phyloP scores from a whole-genome alignment of 2,329 filamentous ascomycete genomes.

The Hypoxylon sp. region DNA sequence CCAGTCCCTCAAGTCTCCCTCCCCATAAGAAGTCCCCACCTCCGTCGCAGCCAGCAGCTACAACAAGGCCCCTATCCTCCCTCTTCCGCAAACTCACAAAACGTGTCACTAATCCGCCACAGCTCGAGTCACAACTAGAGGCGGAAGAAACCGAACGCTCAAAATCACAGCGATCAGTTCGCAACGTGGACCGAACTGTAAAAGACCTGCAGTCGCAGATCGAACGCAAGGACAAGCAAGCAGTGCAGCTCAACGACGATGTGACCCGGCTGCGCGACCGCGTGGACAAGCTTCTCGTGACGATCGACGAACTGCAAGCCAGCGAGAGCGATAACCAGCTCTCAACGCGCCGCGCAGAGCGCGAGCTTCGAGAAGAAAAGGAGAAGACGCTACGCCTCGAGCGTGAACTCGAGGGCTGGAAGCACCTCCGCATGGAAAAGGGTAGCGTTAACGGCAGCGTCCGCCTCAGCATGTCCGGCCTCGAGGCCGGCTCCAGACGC shows the following conservation, averaged over 20 bases:
- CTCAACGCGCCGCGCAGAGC: slow-evolving; percentile 82
- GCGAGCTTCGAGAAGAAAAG: slow-evolving; percentile 86
- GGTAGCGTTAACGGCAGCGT: slow-evolving; percentile 45
- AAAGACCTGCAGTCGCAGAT: slow-evolving; percentile 93
- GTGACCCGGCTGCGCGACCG: slow-evolving; percentile 87
- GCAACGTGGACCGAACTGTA: slow-evolving; percentile 92
- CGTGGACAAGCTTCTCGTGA: slow-evolving; percentile 84
- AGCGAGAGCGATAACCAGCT: slow-evolving; percentile 85
- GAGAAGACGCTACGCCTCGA: slow-evolving; percentile 86
- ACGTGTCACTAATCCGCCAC: slow-evolving; percentile 42
- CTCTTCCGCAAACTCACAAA: slow-evolving; percentile 38
- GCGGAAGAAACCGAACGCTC: slow-evolving; percentile 80
- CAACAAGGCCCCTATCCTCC: slow-evolving; percentile 37
- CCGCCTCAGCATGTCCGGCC: slow-evolving; percentile 40
- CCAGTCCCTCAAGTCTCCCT: slow-evolving; percentile 12
- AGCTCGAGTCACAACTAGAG: slow-evolving; percentile 91
- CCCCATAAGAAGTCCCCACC: slow-evolving; percentile 15
- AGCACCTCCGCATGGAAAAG: slow-evolving; percentile 76
- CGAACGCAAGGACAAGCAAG: slow-evolving; percentile 90
- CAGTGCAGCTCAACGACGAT: slow-evolving; percentile 82
- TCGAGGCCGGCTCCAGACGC: slow-evolving; percentile 44
- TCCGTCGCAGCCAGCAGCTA: slow-evolving; percentile 20
- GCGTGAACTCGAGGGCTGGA: slow-evolving; percentile 86
- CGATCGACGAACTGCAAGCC: slow-evolving; percentile 93
- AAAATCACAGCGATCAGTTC: slow-evolving; percentile 84